These are phyloP conservation scores for Thyridium curvatum DNA, from an alignment of 2,329 filamentous ascomycete genomes.

Conservation along the genomic window DNA sequence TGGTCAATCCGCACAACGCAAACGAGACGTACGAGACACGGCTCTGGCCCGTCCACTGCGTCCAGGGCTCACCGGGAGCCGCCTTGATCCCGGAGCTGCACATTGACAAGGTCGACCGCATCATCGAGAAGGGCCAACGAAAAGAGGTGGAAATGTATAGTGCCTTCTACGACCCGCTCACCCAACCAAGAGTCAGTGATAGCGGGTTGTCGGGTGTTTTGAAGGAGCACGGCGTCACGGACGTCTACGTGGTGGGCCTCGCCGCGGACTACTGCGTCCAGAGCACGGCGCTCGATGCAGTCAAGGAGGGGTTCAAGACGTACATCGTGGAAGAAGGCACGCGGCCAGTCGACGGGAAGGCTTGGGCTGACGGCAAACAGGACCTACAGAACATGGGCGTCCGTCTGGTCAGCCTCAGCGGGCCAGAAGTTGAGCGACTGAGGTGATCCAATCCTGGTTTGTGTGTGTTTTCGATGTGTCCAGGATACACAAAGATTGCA, in stretches of 20 bases:
- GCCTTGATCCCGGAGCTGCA: constrained; percentile 69
- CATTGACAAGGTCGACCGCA: constrained; percentile 48
- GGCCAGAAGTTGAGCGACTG: constrained; percentile 49
- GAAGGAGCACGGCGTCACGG: constrained; percentile 52
- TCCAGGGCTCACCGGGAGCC: constrained; percentile 67
- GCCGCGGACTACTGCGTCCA: constrained; percentile 89
- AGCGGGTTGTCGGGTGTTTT: constrained; percentile 58
- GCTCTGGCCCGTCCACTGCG: constrained; percentile 89
- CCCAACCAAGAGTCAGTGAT: constrained; percentile 49
- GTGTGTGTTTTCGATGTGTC: no score
- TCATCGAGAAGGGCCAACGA: constrained; percentile 75
- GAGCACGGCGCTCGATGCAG: constrained; percentile 72
- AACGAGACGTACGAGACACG: constrained; percentile 57
- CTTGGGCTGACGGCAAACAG: constrained; percentile 48
- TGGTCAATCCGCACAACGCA: constrained; percentile 61
- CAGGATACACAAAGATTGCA: no score
- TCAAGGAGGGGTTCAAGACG: constrained; percentile 67
- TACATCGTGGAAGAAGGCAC: constrained; percentile 76
- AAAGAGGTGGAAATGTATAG: constrained; percentile 85
- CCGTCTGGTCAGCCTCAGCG: constrained; percentile 50
- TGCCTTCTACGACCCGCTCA: constrained; percentile 79
- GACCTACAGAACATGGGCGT: constrained; percentile 56
- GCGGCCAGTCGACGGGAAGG: constrained; percentile 58
- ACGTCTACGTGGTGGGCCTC: constrained; percentile 81
- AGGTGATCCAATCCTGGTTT: background rate